These are phyloP conservation scores for Penicillium goetzii DNA, from an alignment of 495 filamentous ascomycete species.

Conservation along the genomic window DNA sequence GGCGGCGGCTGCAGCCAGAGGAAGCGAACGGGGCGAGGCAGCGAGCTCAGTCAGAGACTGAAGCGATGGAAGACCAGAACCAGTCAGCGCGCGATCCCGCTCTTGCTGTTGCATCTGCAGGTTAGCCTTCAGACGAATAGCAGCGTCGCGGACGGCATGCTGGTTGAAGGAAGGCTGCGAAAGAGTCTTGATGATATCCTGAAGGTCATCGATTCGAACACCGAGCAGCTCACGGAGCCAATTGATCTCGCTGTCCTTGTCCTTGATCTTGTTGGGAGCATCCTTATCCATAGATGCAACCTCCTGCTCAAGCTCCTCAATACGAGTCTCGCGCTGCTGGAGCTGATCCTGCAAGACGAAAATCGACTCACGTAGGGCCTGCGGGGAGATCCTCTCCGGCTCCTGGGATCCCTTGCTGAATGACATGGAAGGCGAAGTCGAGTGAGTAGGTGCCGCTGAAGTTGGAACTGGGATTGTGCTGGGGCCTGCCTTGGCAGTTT, in stretches of 20 bases:
- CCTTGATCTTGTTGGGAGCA: conserved; percentile 77
- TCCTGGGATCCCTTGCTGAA: conserved; percentile 52
- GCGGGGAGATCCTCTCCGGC: conserved; percentile 87
- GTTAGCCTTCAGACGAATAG: conserved; percentile 89
- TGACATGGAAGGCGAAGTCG: conserved; percentile 50
- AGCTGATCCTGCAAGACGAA: conserved; percentile 95
- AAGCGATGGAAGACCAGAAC: conserved; percentile 51
- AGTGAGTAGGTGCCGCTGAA: conserved; percentile 31
- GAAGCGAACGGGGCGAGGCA: conserved; percentile 77
- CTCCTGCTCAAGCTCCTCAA: conserved; percentile 81
- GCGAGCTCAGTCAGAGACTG: conserved; percentile 64
- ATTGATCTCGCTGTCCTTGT: conserved; percentile 88
- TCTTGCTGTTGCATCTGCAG: conserved; percentile 98
- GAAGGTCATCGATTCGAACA: conserved; percentile 85
- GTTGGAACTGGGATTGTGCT: conserved; percentile 31
- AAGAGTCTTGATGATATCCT: conserved; percentile 85
- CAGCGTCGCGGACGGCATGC: conserved; percentile 79
- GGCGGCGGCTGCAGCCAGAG: conserved; percentile 79
- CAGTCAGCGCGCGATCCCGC: conserved; percentile 67
- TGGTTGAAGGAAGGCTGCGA: conserved; percentile 73
- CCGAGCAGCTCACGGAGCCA: conserved; percentile 95
- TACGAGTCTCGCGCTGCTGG: conserved; percentile 85
- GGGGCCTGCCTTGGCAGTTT: conserved; percentile 58
- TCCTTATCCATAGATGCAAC: conserved; percentile 69
- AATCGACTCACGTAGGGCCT: conserved; percentile 93